These are phyloP conservation scores for Marasmius fiardii DNA, from an alignment of 1,284 basidiomycete genomes.

Conservation along the genomic window DNA sequence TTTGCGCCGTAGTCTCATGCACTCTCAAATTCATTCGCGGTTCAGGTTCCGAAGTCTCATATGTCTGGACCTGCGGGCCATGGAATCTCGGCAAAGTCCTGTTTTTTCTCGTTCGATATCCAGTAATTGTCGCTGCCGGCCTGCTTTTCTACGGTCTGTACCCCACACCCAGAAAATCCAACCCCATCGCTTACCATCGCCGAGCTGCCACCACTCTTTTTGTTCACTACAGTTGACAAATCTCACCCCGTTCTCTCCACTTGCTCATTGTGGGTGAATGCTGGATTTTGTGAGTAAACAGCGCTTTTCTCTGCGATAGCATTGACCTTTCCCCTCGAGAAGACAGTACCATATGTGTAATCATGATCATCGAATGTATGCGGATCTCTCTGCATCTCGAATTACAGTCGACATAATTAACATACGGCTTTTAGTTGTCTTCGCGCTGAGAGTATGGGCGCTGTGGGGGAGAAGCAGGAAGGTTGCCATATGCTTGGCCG, in stretches of 20 bases:
- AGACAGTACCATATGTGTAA: not conserved
- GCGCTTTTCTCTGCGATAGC: too few species aligned
- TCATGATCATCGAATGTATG: not conserved
- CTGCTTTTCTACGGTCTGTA: not conserved
- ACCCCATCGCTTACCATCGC: too few species aligned
- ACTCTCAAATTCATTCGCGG: too few species aligned
- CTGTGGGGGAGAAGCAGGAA: not conserved
- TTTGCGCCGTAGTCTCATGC: too few species aligned
- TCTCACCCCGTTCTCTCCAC: not conserved
- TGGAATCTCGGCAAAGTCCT: not conserved
- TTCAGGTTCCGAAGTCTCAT: not conserved
- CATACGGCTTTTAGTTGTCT: not conserved
- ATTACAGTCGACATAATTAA: not conserved
- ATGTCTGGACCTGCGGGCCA: not conserved
- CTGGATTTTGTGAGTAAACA: too few species aligned
- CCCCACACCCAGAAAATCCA: too few species aligned
- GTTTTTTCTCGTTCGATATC: constrained; percentile 1
- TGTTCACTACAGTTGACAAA: not conserved
- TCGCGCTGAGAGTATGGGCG: not conserved
- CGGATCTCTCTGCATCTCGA: too few species aligned
- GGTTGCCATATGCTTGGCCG: not conserved
- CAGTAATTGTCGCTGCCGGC: not conserved
- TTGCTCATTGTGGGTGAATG: too few species aligned
- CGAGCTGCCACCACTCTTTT: not conserved
- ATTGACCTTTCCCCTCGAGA: too few species aligned